Evolutionary conservation across 805 yeast species (phyloP), one percentile per base, ranked within the genome.

Genomic region (Yamadazyma sp.): DNA sequence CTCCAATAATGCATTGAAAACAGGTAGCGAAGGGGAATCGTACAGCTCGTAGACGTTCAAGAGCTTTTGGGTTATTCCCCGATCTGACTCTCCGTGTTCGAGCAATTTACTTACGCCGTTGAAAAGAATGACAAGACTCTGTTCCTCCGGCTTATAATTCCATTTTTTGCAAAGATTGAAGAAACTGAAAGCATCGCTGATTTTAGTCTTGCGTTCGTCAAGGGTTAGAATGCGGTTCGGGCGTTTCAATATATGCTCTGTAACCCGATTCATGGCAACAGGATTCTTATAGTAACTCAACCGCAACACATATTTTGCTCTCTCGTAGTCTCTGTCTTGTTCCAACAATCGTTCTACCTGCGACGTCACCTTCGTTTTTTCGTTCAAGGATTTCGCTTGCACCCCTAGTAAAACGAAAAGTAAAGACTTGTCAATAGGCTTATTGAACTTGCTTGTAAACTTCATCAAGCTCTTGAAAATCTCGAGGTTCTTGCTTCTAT

Each of bases 261-360:
- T 54, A 0, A 84, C 66, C n/a, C 73, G 67, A 45, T 85, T 84
- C 77, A 78, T 73, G 1, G 78, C 84, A 21, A 79, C 84, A 0
- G 67, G 47, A 6, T 84, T 86, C 24, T 70, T 67, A 2, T 51
- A 52, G 19, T 64, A 57, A 7, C 83, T 77, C 9, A 78, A 44
- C 28, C 69, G 63, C 3, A 74, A 63, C n/a, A 79, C 55, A 46
- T 64, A 65, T 17, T 71, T 40, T 0, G 90, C 90, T 40, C 84
- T 73, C 21, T 62, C 66, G 0, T 67, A 44, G 21, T 57, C 53
- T 23, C 75, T 77, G 37, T 67, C 77, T 35, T 75, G 57, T 13
- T 60, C 61, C 22, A 85, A 57, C 40, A 82, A 73, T 37, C 74
- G 72, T 11, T 59, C 48, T 0, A 76, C 78, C 42, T 82, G 82